Conservation (phyloP, 768 basidiomycete species). For the Pleurotus tuber-regium region DNA sequence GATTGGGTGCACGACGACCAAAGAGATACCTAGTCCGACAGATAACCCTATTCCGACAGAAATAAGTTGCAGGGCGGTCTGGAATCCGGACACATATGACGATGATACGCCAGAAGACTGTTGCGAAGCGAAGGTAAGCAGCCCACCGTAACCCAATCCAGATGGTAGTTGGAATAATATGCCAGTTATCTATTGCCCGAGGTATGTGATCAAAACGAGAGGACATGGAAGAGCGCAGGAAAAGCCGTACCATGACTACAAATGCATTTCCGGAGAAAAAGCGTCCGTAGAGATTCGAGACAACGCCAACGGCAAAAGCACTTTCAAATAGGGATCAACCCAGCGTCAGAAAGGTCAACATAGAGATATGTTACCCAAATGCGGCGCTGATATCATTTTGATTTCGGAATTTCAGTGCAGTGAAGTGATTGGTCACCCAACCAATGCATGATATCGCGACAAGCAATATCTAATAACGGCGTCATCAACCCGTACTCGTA, state of each 20-base stretch:
- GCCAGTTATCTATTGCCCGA: conserved; percentile 61
- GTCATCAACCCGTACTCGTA: no score
- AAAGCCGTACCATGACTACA: conserved; percentile 66
- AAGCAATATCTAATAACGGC: conserved; percentile 38
- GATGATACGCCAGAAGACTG: conserved; percentile 48
- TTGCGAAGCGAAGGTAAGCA: conserved; percentile 65
- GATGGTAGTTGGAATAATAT: conserved; percentile 86
- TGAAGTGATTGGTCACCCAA: conserved; percentile 80
- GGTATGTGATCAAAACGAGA: no score
- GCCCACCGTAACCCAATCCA: conserved; percentile 76
- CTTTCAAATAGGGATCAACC: conserved; percentile 27
- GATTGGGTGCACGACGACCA: conserved; percentile 64
- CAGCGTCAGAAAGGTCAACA: conserved; percentile 7
- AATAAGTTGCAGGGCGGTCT: conserved; percentile 73
- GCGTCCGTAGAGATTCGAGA: conserved; percentile 76
- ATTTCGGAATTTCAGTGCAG: conserved; percentile 53
- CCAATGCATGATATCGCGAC: conserved; percentile 64
- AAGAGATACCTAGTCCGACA: conserved; percentile 71
- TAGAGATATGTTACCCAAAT: conserved; percentile 47
- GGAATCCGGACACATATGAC: conserved; percentile 69
- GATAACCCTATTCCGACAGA: conserved; percentile 78
- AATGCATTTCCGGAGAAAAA: conserved; percentile 75
- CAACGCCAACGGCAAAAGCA: conserved; percentile 77
- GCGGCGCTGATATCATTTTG: conserved; percentile 79
- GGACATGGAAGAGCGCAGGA: no score